These are phyloP conservation scores for Breynia disticha DNA, from an alignment of 441 rosid species.

Conservation along the genomic window DNA sequence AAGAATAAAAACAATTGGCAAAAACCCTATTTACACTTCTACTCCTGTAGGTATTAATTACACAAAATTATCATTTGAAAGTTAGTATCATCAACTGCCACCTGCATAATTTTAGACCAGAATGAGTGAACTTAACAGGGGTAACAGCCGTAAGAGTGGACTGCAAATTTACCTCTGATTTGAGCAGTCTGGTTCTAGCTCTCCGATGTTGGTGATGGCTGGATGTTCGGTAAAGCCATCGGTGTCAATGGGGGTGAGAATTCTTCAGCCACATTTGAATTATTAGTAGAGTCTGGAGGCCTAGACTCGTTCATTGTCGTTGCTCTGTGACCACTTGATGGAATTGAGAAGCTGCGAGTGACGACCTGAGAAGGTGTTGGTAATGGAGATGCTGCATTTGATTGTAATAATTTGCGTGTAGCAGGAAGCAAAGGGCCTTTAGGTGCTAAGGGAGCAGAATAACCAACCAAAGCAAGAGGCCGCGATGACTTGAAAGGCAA, in stretches of 20 bases:
- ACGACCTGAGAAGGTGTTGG: constrained; percentile 63
- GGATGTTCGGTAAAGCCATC: constrained; percentile 31
- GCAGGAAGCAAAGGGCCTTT: constrained; percentile 39
- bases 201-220: constrained; percentile 12
- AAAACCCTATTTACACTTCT: constrained; percentile 22
- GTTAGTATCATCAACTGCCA: constrained; percentile 14
- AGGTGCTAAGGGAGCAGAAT: constrained; percentile 67
- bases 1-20: constrained; percentile 10
- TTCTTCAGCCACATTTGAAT: constrained; percentile 32
- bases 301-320: constrained; percentile 31
- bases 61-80: too few relatives aligned
- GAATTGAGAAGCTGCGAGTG: constrained; percentile 81
- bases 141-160: not conserved
- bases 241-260: constrained; percentile 68
- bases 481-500: constrained; percentile 41
- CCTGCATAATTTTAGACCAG: constrained; percentile 20
- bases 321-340: constrained; percentile 28
- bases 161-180: constrained; percentile 32
- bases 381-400: constrained; percentile 57
- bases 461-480: constrained; percentile 44
- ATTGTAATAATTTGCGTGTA: constrained; percentile 24
- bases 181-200: constrained; percentile 18
- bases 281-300: constrained; percentile 26
- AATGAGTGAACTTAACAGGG: not conserved
- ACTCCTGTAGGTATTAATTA: not conserved